Evolutionary conservation across 331 rosid genomes (phyloP).

Genomic region (Rosa hybrid): DNA sequence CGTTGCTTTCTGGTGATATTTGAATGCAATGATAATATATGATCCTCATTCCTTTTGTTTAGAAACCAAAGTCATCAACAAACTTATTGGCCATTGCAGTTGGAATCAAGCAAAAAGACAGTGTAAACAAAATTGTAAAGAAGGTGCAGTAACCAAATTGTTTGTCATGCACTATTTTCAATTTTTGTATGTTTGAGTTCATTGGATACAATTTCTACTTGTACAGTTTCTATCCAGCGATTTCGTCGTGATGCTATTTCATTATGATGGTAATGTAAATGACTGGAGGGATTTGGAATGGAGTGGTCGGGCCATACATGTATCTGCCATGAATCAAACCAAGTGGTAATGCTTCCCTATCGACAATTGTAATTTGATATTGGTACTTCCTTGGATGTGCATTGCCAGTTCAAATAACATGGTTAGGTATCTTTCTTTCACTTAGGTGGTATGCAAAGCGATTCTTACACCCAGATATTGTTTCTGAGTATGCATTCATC

Average conservation of each 20-base stretch:
- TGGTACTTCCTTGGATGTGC: not conserved
- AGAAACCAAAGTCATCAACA: slow-evolving; percentile 29
- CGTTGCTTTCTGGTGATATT: not conserved
- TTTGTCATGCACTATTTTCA: not conserved
- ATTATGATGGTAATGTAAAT: slow-evolving; percentile 37
- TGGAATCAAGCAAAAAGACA: slow-evolving; percentile 49
- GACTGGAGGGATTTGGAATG: slow-evolving; percentile 41
- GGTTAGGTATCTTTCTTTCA: not conserved
- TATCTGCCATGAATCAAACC: slow-evolving; percentile 42
- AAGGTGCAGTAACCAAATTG: slow-evolving; percentile 27
- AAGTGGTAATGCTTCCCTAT: slow-evolving; percentile 36
- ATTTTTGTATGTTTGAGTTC: not conserved
- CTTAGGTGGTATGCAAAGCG: slow-evolving; percentile 59
- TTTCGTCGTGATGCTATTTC: slow-evolving; percentile 36
- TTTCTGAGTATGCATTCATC: slow-evolving; percentile 40
- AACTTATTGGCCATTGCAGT: slow-evolving; percentile 48
- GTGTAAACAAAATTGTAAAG: slow-evolving; percentile 41
- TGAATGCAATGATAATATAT: not conserved
- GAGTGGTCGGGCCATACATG: slow-evolving; percentile 36
- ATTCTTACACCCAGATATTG: slow-evolving; percentile 51
- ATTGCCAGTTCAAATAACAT: not conserved
- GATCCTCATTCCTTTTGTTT: not conserved
- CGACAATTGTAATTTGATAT: not conserved
- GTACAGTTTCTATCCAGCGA: slow-evolving; percentile 28
- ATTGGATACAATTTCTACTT: not conserved